Evolutionary conservation across 768 basidiomycete species (phyloP).

Genomic region (Termitomyces sp.): DNA sequence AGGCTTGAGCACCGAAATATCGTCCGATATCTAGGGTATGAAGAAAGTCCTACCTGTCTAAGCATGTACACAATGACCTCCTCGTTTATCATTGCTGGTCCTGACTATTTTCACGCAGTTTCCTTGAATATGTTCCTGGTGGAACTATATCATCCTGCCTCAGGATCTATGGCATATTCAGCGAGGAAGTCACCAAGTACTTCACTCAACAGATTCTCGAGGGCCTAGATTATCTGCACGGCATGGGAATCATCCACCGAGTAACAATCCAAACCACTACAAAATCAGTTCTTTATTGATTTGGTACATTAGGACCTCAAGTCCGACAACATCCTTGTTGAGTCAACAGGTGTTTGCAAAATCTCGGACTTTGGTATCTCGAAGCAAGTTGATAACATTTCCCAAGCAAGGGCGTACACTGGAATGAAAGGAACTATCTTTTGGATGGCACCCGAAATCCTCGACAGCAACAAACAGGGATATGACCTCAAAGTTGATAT

Average conservation of each 20-base stretch:
- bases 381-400: slow-evolving; percentile 75
- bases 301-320: slow-evolving; percentile 66
- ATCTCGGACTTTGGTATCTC: slow-evolving; percentile 97
- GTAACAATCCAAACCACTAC: slow-evolving; percentile 28
- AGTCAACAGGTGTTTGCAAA: slow-evolving; percentile 81
- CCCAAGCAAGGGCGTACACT: slow-evolving; percentile 56
- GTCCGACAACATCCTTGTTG: slow-evolving; percentile 91
- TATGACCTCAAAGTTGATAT: slow-evolving; percentile 96
- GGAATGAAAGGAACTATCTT: slow-evolving; percentile 87
- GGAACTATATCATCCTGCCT: slow-evolving; percentile 84
- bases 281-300: slow-evolving; percentile 2
- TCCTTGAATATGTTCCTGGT: slow-evolving; percentile 93
- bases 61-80: slow-evolving; percentile 60
- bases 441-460: slow-evolving; percentile 95
- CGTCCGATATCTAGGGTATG: slow-evolving; percentile 88
- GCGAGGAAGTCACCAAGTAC: slow-evolving; percentile 78
- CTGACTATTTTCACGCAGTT: slow-evolving; percentile 40
- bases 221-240: slow-evolving; percentile 86
- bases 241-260: slow-evolving; percentile 79
- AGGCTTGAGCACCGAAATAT: slow-evolving; percentile 89
- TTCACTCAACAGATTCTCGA: slow-evolving; percentile 84
- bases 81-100: neutral
- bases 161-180: slow-evolving; percentile 75
- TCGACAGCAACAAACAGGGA: slow-evolving; percentile 63
- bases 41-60: slow-evolving; percentile 65